phyloP scores from a whole-genome alignment of 2,329 filamentous ascomycete species.

The Hymenoscyphus salicellus region DNA sequence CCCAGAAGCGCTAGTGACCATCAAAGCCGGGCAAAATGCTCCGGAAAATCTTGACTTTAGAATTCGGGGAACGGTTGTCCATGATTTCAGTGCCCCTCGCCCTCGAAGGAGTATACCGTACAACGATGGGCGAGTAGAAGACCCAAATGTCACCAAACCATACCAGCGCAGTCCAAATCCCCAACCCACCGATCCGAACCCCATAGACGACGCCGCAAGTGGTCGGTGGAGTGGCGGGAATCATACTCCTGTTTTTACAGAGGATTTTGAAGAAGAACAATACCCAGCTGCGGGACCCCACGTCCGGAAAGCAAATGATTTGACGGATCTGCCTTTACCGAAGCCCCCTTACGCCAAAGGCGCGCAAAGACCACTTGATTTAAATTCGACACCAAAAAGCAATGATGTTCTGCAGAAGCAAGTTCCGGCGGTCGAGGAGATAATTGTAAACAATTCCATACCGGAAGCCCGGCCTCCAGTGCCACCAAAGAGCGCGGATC shows the following conservation, averaged over 20 bases:
- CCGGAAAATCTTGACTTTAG: conserved; percentile 56
- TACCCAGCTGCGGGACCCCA: conserved; percentile 37
- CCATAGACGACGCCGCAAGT: conserved; percentile 22
- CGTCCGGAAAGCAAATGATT: conserved; percentile 35
- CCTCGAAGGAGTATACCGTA: conserved; percentile 43
- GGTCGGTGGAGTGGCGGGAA: conserved; percentile 37
- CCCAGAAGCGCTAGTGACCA: conserved; percentile 27
- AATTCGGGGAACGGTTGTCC: conserved; percentile 61
- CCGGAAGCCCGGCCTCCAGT: conserved; percentile 28
- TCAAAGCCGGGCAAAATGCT: conserved; percentile 22
- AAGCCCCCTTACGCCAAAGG: conserved; percentile 33
- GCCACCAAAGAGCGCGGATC: conserved; percentile 25
- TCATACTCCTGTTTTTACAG: conserved; percentile 53
- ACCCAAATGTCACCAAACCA: conserved; percentile 12
- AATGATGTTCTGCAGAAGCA: conserved; percentile 25
- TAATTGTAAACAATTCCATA: conserved; percentile 22
- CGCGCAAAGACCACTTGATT: conserved; percentile 22
- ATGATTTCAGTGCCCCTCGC: conserved; percentile 63
- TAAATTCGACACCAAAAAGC: conserved; percentile 17
- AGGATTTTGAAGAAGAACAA: conserved; percentile 52
- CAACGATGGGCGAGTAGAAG: conserved; percentile 24
- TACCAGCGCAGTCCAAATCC: conserved; percentile 28
- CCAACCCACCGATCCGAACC: conserved; percentile 17
- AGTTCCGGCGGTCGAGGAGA: conserved; percentile 14
- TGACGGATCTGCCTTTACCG: conserved; percentile 34